Base-by-base conservation (phyloP, 805 yeast species). In the Yarrowia yakushimensis region DNA sequence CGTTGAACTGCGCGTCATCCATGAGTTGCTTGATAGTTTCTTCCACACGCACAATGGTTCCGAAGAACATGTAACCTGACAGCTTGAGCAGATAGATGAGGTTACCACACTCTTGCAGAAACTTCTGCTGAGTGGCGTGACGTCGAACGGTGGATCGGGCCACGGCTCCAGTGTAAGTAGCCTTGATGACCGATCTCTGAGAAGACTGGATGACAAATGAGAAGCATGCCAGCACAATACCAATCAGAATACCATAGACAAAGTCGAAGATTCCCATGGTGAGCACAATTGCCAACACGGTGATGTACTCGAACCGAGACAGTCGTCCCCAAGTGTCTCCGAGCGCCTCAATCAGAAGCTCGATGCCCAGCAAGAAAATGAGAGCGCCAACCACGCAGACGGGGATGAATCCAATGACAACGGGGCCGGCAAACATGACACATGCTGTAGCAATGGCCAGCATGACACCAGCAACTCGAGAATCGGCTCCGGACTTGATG, bases 241-340 rank as follows among this genome's bases (percentile, higher is more conserved):
- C 99, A 18, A 87, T 92, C 63, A 93, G 76, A 30, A 94, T 90
- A 64, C 99, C 99, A 67, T 85, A 82, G 10, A 94, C 98, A 72
- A 94, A 94, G 75, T 94, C 99, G 81, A 90, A 87, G 1, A 88
- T 85, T 3, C 98, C 98, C 98, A 94, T 94, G 0, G 92, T 86
- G 30, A 90, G 75, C n/a, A 96, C 96, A 67, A 94, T 94, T 8
- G 87, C 84, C 10, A 88, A 73, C 64, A 94, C 87, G 2, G 99
- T 94, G 31, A 82, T 67, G 72, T 94, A 94, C 73, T 94, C 99
- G 67, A 89, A 87, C 23, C 73, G 78, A 36, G 85, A 80, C 52
- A 93, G 80, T 66, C 86, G 82, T 4, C 93, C 94, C 74, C 82
- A 80, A 0, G 98, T 90, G 72, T 94, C 98, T 68, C 82, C 83